Base-by-base conservation (phyloP, 805 yeast species). In the Diddensiella santjacobensis region DNA sequence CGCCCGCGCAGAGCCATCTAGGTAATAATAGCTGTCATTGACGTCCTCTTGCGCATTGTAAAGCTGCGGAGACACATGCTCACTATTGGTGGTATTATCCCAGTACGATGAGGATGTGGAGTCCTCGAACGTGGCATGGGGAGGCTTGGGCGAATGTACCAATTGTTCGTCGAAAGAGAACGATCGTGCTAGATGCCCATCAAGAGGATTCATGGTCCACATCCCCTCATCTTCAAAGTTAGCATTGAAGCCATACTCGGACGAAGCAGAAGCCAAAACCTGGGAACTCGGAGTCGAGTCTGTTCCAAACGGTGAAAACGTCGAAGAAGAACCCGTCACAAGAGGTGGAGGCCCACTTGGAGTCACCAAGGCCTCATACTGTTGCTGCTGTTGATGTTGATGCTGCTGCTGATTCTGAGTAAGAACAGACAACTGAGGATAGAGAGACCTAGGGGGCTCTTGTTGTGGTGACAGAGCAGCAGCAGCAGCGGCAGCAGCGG, bases 61-160 rank as follows among this genome's bases (percentile, higher is more conserved):
- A 39, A 47, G 52, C 38, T 52, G 48, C 10, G 59, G 57, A 10
- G 58, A 51, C 22, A 53, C 54, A 11, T 46, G 48, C 44, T 54
- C 58, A 17, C 44, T 31, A 41, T 54, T 54, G 37, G 53, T 46
- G 17, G 55, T 39, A 36, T 51, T 49, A 23, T 54, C 57, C 59
- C 59, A 55, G 51, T 55, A 55, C 3, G 49, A 18, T 6, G 18
- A 13, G 20, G 38, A 10, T 8, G 15, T 35, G 8, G 6, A 6
- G 15, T 35, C 38, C 6, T 35, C 38, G 18, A 8, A 35, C 18
- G 15, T 15, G 10, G 20, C 20, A 8, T 8, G 11, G 13, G 31
- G 11, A 8, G 31, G 11, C 13, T 26, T 26, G 15, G 38, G 38
- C 8, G 38, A 35, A 17, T 8, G 8, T 8, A n/a, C 8, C 38